Base-by-base conservation (phyloP, 139 green algal species). In the Chlorella ohadii region DNA sequence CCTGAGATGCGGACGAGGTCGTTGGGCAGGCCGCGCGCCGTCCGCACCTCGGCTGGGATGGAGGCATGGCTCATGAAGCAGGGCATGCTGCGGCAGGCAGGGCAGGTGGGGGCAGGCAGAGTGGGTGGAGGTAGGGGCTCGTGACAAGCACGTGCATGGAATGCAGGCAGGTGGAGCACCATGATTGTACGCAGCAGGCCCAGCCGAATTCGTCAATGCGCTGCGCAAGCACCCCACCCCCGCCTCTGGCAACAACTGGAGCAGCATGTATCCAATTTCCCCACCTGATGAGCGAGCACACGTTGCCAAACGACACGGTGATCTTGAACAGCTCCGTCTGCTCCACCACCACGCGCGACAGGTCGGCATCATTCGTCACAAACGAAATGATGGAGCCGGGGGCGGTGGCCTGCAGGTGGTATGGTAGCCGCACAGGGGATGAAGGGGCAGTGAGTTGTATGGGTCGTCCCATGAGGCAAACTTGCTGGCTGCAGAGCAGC, bases 51-150 rank as follows among this genome's bases (percentile, higher is more conserved):
- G 0, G 96, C 93, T 0, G 97, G 97, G 64, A 98, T 96, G 83
- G 90, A 94, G 16, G 95, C 95, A 82, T 99, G 97, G 71, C 89
- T 96, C 97, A 99, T 99, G 93, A 98, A 99, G 93, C 97, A 99
- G 31, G 97, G 97, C 89, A 99, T 97, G 91, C 33, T 82, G 76
- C 59, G 44, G 25, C 25, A 31, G 59, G 28, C 20, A 31, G 2
- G 19, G 59, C 59, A 31, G 22, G 23, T 16, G 25, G 64, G n/a
- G 28, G 3, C 20, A 20, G 28, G 59, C 9, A n/a, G 66, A 11
- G 15, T 27, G 34, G 33, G n/a, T n/a, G n/a, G n/a, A n/a, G n/a
- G n/a, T n/a, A n/a, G n/a, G n/a, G n/a, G n/a, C n/a, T n/a, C n/a
- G n/a, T n/a, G n/a, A n/a, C n/a, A n/a, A n/a, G n/a, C n/a, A n/a